A percentile compares a stretch with the other conserved stretches of the same genome.
phyloP scores from a whole-genome alignment of 306 rosid genomes.

The Fragaria iinumae region DNA sequence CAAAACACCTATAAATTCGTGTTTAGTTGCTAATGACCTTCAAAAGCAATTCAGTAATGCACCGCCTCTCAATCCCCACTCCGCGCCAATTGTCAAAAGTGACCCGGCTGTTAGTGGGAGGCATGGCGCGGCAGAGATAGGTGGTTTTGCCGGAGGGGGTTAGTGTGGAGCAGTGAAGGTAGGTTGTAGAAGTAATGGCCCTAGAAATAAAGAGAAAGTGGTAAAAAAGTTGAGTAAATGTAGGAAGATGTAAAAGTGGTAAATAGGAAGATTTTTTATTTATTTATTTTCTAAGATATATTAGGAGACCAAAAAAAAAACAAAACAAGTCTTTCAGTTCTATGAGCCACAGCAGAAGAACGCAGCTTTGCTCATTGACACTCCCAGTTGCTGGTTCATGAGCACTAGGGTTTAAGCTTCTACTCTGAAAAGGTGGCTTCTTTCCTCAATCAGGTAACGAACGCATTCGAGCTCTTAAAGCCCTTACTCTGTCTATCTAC shows the following conservation, averaged over 20 bases:
- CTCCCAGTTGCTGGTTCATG: background rate
- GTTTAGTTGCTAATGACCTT: too few species aligned
- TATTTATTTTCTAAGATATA: too few species aligned
- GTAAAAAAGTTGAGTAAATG: background rate
- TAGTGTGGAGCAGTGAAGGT: too few species aligned
- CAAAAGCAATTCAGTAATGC: too few species aligned
- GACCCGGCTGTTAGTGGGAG: background rate
- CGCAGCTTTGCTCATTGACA: background rate
- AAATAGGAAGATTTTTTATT: too few species aligned
- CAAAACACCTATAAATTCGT: too few species aligned
- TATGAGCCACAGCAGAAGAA: background rate
- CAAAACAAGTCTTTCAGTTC: background rate
- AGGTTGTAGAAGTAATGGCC: too few species aligned
- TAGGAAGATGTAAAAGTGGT: background rate
- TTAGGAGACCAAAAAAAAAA: background rate
- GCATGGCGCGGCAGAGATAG: background rate
- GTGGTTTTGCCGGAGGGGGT: background rate
- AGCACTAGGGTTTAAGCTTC: slow-evolving; percentile 17
- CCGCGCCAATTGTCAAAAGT: background rate
- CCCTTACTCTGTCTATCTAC: background rate
- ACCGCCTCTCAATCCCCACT: too few species aligned
- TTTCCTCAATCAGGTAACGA: slow-evolving; percentile 7
- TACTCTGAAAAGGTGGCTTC: background rate
- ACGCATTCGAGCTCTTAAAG: background rate
- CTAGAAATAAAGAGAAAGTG: background rate